A percentile compares a stretch with the other conserved stretches of the same genome.
phyloP scores from a whole-genome alignment of 768 basidiomycete genomes.

The Ramaria sp. region DNA sequence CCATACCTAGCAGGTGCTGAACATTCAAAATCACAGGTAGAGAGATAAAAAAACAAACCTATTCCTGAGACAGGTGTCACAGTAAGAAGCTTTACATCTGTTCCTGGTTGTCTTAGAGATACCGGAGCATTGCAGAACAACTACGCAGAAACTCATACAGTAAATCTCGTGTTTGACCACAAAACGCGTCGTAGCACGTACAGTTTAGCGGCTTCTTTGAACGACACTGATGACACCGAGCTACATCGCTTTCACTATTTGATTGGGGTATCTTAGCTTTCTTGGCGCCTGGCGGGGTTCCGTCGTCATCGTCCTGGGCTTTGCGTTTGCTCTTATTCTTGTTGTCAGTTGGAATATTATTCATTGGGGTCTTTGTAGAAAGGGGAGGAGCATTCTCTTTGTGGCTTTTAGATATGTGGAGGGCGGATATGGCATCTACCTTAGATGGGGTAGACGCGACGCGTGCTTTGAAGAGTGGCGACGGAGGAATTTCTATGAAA shows the following conservation, averaged over 20 bases:
- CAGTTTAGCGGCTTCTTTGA: neutral
- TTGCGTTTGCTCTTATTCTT: conserved; percentile 39
- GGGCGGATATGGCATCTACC: neutral
- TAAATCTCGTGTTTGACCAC: neutral
- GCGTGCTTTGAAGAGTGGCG: conserved; percentile 23
- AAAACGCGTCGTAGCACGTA: neutral
- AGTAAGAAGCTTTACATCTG: conserved; percentile 27
- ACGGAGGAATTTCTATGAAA: conserved; percentile 51
- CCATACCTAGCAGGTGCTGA: conserved; percentile 34
- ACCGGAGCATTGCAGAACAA: conserved; percentile 5
- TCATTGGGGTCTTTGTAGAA: conserved; percentile 7
- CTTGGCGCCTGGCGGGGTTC: neutral
- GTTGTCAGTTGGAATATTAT: neutral
- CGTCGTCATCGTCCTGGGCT: neutral
- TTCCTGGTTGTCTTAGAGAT: neutral
- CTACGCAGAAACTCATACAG: neutral
- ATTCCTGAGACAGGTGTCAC: conserved; percentile 55
- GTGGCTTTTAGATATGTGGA: neutral
- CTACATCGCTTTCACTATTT: neutral
- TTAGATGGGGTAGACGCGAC: neutral
- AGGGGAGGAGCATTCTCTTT: conserved; percentile 5
- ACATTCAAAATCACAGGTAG: neutral
- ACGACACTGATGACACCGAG: conserved; percentile 8
- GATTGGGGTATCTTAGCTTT: neutral
- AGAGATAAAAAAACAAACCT: conserved; percentile 11